A percentile compares a stretch with the other conserved stretches of the same genome.
Conservation (phyloP, 108 stramenopile species). For the Nitzschia palea region DNA sequence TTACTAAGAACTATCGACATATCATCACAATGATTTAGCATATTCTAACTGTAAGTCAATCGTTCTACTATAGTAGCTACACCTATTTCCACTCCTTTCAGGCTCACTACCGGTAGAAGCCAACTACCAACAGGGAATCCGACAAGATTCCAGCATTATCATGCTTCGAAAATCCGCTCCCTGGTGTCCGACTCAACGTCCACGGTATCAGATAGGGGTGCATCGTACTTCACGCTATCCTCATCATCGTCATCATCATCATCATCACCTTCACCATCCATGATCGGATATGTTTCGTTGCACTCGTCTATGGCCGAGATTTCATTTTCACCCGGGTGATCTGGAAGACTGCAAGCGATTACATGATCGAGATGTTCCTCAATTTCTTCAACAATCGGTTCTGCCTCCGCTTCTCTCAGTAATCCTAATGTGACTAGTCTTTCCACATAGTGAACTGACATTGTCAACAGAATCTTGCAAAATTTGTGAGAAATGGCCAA, state of each 20-base stretch:
- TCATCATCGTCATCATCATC: neutral
- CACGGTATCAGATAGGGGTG: neutral
- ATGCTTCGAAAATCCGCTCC: too few relatives aligned
- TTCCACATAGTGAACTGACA: slow-evolving; percentile 39
- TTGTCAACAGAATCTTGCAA: slow-evolving; percentile 65
- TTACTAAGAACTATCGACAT: too few relatives aligned
- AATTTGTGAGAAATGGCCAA: slow-evolving; percentile 59
- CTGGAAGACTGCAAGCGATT: neutral
- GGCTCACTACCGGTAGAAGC: too few relatives aligned
- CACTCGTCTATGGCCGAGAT: neutral
- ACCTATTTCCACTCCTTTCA: too few relatives aligned
- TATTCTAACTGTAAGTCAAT: too few relatives aligned
- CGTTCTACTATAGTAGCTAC: too few relatives aligned
- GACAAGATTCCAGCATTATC: too few relatives aligned
- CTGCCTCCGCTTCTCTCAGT: slow-evolving; percentile 65
- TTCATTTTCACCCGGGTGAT: slow-evolving; percentile 25
- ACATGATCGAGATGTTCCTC: slow-evolving; percentile 30
- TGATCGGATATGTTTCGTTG: neutral
- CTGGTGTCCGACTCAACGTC: neutral
- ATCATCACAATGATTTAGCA: too few relatives aligned
- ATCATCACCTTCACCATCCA: neutral
- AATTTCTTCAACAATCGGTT: slow-evolving; percentile 51
- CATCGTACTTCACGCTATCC: neutral
- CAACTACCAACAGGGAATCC: too few relatives aligned
- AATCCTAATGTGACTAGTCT: slow-evolving; percentile 45